These are phyloP conservation scores for Astrothelium macrocarpum DNA, from an alignment of 495 filamentous ascomycete species.

Conservation along the genomic window DNA sequence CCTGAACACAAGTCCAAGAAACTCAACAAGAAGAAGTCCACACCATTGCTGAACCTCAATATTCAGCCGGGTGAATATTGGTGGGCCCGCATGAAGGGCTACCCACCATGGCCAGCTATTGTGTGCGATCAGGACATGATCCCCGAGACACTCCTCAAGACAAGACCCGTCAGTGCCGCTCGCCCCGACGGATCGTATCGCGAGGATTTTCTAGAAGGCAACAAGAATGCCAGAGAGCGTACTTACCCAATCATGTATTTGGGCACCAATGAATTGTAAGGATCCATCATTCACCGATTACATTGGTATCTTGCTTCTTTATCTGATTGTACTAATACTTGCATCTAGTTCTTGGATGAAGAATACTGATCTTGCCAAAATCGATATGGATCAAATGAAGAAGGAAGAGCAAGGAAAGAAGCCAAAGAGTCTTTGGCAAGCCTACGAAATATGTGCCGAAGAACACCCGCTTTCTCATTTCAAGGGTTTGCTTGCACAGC, in stretches of 20 bases:
- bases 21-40: conserved; percentile 74
- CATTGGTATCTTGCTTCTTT: background rate
- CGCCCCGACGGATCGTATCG: conserved; percentile 72
- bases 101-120: conserved; percentile 82
- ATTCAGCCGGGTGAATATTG: conserved; percentile 79
- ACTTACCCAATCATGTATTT: conserved; percentile 93
- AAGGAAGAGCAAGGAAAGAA: conserved; percentile 50
- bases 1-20: conserved; percentile 67
- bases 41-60: conserved; percentile 60
- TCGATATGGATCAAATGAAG: conserved; percentile 59
- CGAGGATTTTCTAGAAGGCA: conserved; percentile 72
- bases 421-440: conserved; percentile 60
- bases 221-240: conserved; percentile 69
- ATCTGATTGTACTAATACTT: conserved; percentile 5
- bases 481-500: conserved; percentile 59
- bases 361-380: conserved; percentile 65
- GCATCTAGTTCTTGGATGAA: conserved; percentile 65
- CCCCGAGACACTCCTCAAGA: conserved; percentile 56
- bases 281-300: conserved; percentile 17
- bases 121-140: conserved; percentile 89
- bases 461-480: conserved; percentile 61
- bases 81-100: conserved; percentile 79
- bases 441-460: conserved; percentile 64
- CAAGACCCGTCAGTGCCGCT: conserved; percentile 70
- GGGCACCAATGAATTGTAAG: conserved; percentile 90